Percentiles rank a stretch among this genome's conserved stretches.
These are phyloP conservation scores for Brassica napus DNA, from an alignment of 345 rosid genomes.

Conservation along the genomic window Da-Ae NC_063434.1:28163001-28163500, in stretches of 20 bases:
- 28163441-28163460: neutral
- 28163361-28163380: neutral
- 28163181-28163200: slow-evolving; percentile 47
- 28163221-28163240: slow-evolving; percentile 45
- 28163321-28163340: neutral
- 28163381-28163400: neutral
- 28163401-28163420: neutral
- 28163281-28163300: too few species aligned
- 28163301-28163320: too few species aligned
- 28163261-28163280: slow-evolving; percentile 30
- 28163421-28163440: neutral
- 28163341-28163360: neutral
- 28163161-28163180: slow-evolving; percentile 32
- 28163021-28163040: slow-evolving; percentile 27
- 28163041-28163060: neutral
- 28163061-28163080: too few species aligned
- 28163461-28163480: slow-evolving; percentile 8
- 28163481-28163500: slow-evolving; percentile 29
- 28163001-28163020: slow-evolving; percentile 61
- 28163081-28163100: slow-evolving; percentile 30
- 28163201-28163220: slow-evolving; percentile 55
- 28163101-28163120: slow-evolving; percentile 48
- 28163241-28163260: slow-evolving; percentile 35
- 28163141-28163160: slow-evolving; percentile 32
- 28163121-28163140: slow-evolving; percentile 39